Base-by-base conservation (phyloP, 2,329 filamentous ascomycete genomes). In the Aspergillus amoenus region DNA sequence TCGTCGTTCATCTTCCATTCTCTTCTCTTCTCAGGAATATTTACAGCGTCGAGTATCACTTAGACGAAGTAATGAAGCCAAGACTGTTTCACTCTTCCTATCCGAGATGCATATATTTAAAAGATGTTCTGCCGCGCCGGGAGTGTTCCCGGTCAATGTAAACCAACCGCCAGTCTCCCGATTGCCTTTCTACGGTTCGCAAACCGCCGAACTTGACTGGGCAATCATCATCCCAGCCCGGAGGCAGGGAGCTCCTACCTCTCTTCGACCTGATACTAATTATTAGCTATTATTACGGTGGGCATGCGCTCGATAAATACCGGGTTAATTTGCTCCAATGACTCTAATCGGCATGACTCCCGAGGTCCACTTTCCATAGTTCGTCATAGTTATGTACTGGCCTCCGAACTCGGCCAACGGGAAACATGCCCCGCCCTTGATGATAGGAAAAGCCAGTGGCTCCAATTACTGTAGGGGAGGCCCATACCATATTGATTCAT, bases 51-150 rank as follows among this genome's bases (percentile, higher is more conserved):
- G 22, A 47, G 40, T 32, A 42, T 50, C 50, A 40, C 45, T 49
- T 56, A 32, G 18, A 55, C 30, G 43, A 51, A 49, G 24, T 48
- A 44, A 59, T 55, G 42, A 52, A 41, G 17, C 34, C 30, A 52
- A 27, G 42, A 9, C 7, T 47, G 43, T 52, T 40, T 32, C 5
- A n/a, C 44, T 24, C 11, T 52, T 30, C 22, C 11, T 15, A 21
- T 18, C 12, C n/a, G 27, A 9, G 27, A 4, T 30, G 9, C 9
- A 11, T 30, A 27, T 46, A 46, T 21, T 21, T 21, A 21, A 21
- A 21, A 4, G 21, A 44, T 22, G 18, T 18, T 13, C 41, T 15
- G 24, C 9, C 21, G 22, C 18, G 21, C 18, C 18, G 41, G 41
- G 41, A 44, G 21, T 13, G 18, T 11, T 22, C 12, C 17, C 41